These are phyloP conservation scores for Aspergillus mulundensis DNA, from an alignment of 495 filamentous ascomycete species.

Conservation along the genomic window DNA sequence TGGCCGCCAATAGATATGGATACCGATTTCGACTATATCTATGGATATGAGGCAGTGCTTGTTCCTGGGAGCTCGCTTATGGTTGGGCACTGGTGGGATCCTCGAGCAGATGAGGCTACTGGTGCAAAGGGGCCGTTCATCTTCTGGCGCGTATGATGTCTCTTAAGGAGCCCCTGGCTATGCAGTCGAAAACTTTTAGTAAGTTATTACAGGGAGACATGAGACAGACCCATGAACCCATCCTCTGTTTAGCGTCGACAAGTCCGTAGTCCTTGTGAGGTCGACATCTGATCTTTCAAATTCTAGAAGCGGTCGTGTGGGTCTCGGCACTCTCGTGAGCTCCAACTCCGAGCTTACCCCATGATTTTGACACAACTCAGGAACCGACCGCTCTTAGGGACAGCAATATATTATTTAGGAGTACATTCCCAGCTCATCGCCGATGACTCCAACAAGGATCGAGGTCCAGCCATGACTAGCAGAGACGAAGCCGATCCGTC, in stretches of 20 bases:
- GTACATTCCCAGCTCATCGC: neutral
- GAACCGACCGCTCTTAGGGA: neutral
- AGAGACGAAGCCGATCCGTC: slow-evolving; percentile 23
- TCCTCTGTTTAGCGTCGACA: neutral
- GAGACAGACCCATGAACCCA: neutral
- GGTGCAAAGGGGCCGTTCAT: slow-evolving; percentile 48
- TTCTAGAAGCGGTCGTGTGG: neutral
- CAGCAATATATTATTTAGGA: neutral
- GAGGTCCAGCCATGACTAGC: slow-evolving; percentile 23
- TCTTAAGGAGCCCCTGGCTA: too few species aligned
- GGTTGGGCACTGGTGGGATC: slow-evolving; percentile 45
- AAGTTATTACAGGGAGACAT: neutral
- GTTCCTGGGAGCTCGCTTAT: slow-evolving; percentile 46
- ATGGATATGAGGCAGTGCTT: slow-evolving; percentile 47
- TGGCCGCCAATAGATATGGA: slow-evolving; percentile 18
- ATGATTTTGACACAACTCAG: neutral
- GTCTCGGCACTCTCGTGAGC: too few species aligned
- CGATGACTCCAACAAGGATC: slow-evolving; percentile 9
- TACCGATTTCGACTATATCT: slow-evolving; percentile 22
- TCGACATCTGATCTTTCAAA: neutral
- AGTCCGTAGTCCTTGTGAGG: neutral
- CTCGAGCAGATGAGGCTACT: slow-evolving; percentile 14
- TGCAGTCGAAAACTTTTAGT: neutral
- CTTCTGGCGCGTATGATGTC: slow-evolving; percentile 36
- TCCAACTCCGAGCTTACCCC: neutral